Evolutionary conservation across 352 stramenopile genomes (phyloP).

Genomic region (Phytophthora tubulina): DNA sequence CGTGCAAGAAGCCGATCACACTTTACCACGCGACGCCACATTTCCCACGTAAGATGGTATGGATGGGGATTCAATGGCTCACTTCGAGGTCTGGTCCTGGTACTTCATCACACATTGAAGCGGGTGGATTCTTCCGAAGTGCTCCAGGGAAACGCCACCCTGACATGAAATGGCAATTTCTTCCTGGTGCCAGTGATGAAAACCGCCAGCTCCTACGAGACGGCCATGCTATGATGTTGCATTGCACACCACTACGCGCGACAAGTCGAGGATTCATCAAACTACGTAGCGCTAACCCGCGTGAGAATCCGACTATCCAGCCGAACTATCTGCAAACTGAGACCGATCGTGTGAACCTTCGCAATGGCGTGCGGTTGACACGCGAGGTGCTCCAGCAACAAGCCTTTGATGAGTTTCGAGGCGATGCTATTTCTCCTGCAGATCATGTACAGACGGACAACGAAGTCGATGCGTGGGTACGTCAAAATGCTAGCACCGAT

Average conservation of each 20-base stretch:
- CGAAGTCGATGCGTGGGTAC: slow-evolving; percentile 85
- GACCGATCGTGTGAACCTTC: slow-evolving; percentile 76
- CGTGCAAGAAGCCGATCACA: slow-evolving; percentile 84
- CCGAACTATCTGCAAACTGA: slow-evolving; percentile 86
- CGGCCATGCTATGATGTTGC: slow-evolving; percentile 81
- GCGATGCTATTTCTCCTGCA: slow-evolving; percentile 72
- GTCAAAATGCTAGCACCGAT: slow-evolving; percentile 77
- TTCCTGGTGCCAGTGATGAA: slow-evolving; percentile 64
- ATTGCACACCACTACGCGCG: slow-evolving; percentile 85
- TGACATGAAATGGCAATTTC: slow-evolving; percentile 89
- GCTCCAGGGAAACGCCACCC: slow-evolving; percentile 71
- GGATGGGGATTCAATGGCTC: slow-evolving; percentile 82
- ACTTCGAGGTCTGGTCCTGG: slow-evolving; percentile 60
- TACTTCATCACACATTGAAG: slow-evolving; percentile 80
- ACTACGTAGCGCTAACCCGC: slow-evolving; percentile 71
- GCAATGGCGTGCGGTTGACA: slow-evolving; percentile 72
- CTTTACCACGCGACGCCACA: slow-evolving; percentile 82
- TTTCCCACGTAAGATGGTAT: slow-evolving; percentile 78
- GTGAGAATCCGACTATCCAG: slow-evolving; percentile 75
- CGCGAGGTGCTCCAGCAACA: slow-evolving; percentile 87
- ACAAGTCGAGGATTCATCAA: slow-evolving; percentile 84
- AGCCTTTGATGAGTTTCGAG: slow-evolving; percentile 79
- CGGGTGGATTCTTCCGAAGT: slow-evolving; percentile 69
- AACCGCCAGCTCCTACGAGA: slow-evolving; percentile 31
- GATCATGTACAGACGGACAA: slow-evolving; percentile 60